Evolutionary conservation across 2,329 filamentous ascomycete species (phyloP), one percentile per base, ranked within the genome.

Genomic region (Phyllosticta citriasiana): DNA sequence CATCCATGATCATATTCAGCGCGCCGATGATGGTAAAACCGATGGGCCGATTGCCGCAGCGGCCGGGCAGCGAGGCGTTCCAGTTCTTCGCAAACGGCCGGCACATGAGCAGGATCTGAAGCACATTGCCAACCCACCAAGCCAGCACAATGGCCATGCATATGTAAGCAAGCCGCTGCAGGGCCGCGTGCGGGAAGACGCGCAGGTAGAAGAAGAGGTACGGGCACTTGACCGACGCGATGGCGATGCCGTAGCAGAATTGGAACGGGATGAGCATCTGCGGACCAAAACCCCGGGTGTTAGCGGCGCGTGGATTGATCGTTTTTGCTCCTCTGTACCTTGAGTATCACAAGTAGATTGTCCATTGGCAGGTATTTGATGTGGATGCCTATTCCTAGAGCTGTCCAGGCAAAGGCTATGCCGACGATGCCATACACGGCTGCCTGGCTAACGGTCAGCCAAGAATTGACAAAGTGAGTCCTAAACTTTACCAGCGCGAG

Each of bases 11-110:
- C 55, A 57, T 47, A 4, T 57, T 50, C 4, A 47, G 19, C 2
- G 55, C 55, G 27, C 59, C 60, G 55, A 57, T 57, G 16, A 53
- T 60, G 24, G 47, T 55, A 33, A 60, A 64, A 22, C 57, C 57
- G 30, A 60, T 25, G 25, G 56, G 55, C 55, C 69, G 66, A 64
- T 71, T 68, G 27, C 71, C 70, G 60, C 69, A 76, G 5, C 65
- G 63, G 25, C 67, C 70, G 10, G 66, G 67, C 50, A 71, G 70
- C n/a, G 64, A 60, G 30, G 63, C 68, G 60, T 75, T 64, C 73
- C 74, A 76, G 55, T 69, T 72, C 53, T 69, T 70, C 6, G 69
- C 67, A 26, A 76, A 66, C 2, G 74, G 75, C 16, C 60, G 67
- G 64, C 74, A 77, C 55, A 75, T 71, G 30, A 75, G 65, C 60